Conservation (phyloP, 352 stramenopile species). For the Phytophthora rubi region DNA sequence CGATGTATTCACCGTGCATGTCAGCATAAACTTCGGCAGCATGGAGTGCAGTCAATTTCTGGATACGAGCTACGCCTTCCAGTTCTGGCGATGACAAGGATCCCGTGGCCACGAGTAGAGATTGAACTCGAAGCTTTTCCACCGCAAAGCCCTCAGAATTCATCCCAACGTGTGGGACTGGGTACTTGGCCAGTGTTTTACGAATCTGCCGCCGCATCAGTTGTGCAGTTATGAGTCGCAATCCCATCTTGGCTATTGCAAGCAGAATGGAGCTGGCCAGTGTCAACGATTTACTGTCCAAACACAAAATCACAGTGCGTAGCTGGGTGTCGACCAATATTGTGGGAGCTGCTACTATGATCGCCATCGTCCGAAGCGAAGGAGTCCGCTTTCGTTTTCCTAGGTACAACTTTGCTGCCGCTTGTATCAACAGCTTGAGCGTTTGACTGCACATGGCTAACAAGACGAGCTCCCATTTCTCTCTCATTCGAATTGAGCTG, state of each 20-base stretch:
- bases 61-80: conserved; percentile 19
- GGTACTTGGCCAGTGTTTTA: conserved; percentile 12
- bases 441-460: conserved; percentile 28
- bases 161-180: neutral
- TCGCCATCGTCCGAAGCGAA: conserved; percentile 30
- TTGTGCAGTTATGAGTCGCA: conserved; percentile 15
- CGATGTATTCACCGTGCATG: conserved; percentile 62
- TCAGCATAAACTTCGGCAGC: conserved; percentile 55
- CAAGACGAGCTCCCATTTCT: conserved; percentile 26
- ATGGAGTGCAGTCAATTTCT: conserved; percentile 37
- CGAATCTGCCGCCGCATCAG: conserved; percentile 13
- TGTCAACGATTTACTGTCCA: conserved; percentile 26
- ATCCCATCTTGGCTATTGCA: conserved; percentile 23
- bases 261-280: conserved; percentile 22
- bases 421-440: conserved; percentile 31
- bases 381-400: conserved; percentile 17
- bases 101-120: neutral
- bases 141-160: neutral
- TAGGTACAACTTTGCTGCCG: conserved; percentile 30
- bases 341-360: conserved; percentile 34
- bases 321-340: conserved; percentile 41
- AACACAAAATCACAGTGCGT: conserved; percentile 32
- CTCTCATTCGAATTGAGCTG: conserved; percentile 20
- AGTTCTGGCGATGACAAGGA: conserved; percentile 20
- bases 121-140: conserved; percentile 1